Percentiles rank a stretch among this genome's conserved stretches.
Evolutionary conservation across 306 rosid species (phyloP).

Genomic region (Sechiopsis laciniata): DNA sequence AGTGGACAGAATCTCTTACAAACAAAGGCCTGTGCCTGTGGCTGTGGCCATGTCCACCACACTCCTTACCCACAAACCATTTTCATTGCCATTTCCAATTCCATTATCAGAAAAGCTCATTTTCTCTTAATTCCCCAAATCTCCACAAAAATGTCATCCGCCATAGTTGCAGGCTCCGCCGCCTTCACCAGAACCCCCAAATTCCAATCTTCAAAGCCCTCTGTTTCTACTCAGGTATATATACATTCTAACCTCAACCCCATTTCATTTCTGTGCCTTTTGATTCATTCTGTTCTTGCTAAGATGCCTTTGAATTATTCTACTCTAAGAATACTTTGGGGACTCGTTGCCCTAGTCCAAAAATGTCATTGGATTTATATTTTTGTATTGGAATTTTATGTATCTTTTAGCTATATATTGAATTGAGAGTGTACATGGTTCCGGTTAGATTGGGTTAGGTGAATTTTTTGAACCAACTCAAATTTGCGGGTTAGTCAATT

Average conservation of each 20-base stretch:
- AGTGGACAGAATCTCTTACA: neutral
- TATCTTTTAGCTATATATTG: too few relatives aligned
- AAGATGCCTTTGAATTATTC: too few relatives aligned
- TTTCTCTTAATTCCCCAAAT: neutral
- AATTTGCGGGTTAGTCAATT: too few relatives aligned
- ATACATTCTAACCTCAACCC: neutral
- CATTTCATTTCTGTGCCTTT: neutral
- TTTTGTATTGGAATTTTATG: too few relatives aligned
- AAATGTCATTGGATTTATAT: too few relatives aligned
- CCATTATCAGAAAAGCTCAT: neutral
- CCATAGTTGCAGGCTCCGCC: slow-evolving; percentile 16
- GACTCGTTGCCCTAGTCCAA: too few relatives aligned
- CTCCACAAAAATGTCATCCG: slow-evolving; percentile 21
- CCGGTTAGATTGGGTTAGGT: too few relatives aligned
- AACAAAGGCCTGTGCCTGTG: neutral
- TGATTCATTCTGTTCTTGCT: too few relatives aligned
- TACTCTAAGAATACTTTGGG: too few relatives aligned
- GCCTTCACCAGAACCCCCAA: slow-evolving; percentile 24
- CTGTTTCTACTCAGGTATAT: slow-evolving; percentile 39
- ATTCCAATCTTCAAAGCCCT: slow-evolving; percentile 32
- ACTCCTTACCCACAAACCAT: neutral
- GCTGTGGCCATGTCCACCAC: neutral
- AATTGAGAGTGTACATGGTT: too few relatives aligned
- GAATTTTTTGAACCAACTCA: too few relatives aligned
- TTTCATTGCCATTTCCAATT: too few relatives aligned